These are phyloP conservation scores for Taphrina flavorubra DNA, from an alignment of 1,139 yeast species.

Conservation along the genomic window DNA sequence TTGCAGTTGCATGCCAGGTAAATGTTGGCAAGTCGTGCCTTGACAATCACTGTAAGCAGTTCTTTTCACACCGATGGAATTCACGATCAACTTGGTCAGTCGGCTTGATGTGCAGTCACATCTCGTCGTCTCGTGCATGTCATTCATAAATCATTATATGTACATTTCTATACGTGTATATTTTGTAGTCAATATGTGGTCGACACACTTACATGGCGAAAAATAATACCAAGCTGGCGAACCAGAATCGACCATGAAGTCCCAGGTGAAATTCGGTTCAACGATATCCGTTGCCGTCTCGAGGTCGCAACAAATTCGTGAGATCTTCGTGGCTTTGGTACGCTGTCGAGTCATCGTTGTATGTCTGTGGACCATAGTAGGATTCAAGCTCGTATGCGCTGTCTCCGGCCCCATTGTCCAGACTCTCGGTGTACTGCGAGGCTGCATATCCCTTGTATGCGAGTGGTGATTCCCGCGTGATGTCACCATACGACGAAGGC, in stretches of 20 bases:
- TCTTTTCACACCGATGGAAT: accelerated
- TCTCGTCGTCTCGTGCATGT: too few relatives aligned
- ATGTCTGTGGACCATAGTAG: background rate
- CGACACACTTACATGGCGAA: too few relatives aligned
- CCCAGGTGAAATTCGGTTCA: background rate
- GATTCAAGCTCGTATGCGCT: slow-evolving; percentile 7
- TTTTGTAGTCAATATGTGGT: too few relatives aligned
- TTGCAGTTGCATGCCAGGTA: too few relatives aligned
- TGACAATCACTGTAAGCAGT: too few relatives aligned
- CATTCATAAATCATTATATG: too few relatives aligned
- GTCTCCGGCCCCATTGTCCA: background rate
- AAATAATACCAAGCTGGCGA: too few relatives aligned
- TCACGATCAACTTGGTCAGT: too few relatives aligned
- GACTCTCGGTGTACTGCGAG: slow-evolving; percentile 6
- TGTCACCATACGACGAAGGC: background rate
- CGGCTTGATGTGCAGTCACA: too few relatives aligned
- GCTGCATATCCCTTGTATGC: slow-evolving; percentile 14
- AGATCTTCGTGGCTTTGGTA: slow-evolving; percentile 25
- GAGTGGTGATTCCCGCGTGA: slow-evolving; percentile 8
- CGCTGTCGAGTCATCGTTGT: background rate
- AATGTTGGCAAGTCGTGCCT: too few relatives aligned
- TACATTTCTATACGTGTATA: too few relatives aligned
- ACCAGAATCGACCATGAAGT: too few relatives aligned
- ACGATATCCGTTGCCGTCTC: background rate
- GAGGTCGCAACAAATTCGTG: slow-evolving; percentile 10